These are phyloP conservation scores for Acrodontium crateriforme DNA, from an alignment of 2,329 filamentous ascomycete species.

Conservation along the genomic window DNA sequence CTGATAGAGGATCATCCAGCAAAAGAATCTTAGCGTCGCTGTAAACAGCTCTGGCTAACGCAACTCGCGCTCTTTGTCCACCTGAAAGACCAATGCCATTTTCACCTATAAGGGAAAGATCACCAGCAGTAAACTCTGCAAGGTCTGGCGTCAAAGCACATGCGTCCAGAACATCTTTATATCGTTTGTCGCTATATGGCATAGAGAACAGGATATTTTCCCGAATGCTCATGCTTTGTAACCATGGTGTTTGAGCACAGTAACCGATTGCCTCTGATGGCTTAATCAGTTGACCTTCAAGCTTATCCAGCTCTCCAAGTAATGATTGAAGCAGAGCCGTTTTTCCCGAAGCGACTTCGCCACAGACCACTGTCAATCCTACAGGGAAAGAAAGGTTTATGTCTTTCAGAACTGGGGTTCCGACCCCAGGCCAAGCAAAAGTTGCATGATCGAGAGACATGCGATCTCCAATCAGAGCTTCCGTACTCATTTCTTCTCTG, in stretches of 20 bases:
- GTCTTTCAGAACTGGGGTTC: conserved; percentile 40
- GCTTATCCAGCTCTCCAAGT: conserved; percentile 44
- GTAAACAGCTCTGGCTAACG: conserved; percentile 35
- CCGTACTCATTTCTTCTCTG: conserved; percentile 34
- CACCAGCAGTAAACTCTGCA: conserved; percentile 48
- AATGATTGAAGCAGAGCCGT: conserved; percentile 46
- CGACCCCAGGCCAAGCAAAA: conserved; percentile 66
- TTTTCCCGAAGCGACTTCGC: conserved; percentile 52
- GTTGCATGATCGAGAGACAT: conserved; percentile 48
- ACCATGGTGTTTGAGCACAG: conserved; percentile 52
- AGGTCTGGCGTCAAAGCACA: conserved; percentile 50
- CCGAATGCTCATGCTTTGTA: conserved; percentile 55
- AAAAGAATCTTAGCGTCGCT: conserved; percentile 32
- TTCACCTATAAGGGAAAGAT: conserved; percentile 38
- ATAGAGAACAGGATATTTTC: conserved; percentile 54
- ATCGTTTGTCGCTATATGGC: conserved; percentile 55
- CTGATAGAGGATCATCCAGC: conserved; percentile 35
- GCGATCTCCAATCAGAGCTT: conserved; percentile 19
- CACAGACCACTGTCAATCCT: conserved; percentile 47
- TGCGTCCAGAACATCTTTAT: conserved; percentile 52
- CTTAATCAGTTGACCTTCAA: conserved; percentile 36
- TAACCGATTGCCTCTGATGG: conserved; percentile 47
- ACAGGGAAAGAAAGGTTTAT: conserved; percentile 40
- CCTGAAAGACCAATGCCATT: conserved; percentile 35
- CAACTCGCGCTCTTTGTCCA: conserved; percentile 34